Conservation (phyloP, 257 asterid species). For the Nicotiana otophora region DNA sequence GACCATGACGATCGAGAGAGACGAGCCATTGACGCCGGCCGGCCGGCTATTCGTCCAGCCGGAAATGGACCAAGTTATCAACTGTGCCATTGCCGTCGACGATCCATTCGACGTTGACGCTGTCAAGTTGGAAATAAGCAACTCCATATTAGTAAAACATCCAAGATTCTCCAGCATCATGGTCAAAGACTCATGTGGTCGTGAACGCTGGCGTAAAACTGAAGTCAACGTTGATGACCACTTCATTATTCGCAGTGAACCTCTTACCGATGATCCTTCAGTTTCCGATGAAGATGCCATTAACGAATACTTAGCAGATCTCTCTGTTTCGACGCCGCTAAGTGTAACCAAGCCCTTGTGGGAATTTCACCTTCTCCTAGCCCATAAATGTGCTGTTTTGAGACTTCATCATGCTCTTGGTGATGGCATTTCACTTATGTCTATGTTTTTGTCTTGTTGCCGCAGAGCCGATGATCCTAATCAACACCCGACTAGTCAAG, state of each 20-base stretch:
- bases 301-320: conserved; percentile 51
- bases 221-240: conserved; percentile 53
- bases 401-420: conserved; percentile 85
- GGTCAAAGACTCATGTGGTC: conserved; percentile 48
- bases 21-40: conserved; percentile 68
- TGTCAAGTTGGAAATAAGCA: conserved; percentile 28
- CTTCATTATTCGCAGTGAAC: conserved; percentile 32
- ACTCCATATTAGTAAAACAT: conserved; percentile 46
- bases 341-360: conserved; percentile 59
- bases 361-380: conserved; percentile 63
- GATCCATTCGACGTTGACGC: conserved; percentile 37
- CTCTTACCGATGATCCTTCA: conserved; percentile 23
- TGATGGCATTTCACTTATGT: conserved; percentile 67
- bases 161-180: conserved; percentile 72
- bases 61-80: conserved; percentile 38
- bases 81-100: conserved; percentile 35
- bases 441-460: conserved; percentile 52
- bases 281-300: conserved; percentile 48
- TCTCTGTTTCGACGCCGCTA: conserved; percentile 49
- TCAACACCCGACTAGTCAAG: conserved; percentile 21
- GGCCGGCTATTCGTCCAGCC: conserved; percentile 65
- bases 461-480: conserved; percentile 46
- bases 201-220: conserved; percentile 57
- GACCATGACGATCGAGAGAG: conserved; percentile 15
- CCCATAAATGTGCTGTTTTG: conserved; percentile 45